These are phyloP conservation scores for Globisporangium carolinianum DNA, from an alignment of 352 stramenopile species.

Conservation along the genomic window DNA sequence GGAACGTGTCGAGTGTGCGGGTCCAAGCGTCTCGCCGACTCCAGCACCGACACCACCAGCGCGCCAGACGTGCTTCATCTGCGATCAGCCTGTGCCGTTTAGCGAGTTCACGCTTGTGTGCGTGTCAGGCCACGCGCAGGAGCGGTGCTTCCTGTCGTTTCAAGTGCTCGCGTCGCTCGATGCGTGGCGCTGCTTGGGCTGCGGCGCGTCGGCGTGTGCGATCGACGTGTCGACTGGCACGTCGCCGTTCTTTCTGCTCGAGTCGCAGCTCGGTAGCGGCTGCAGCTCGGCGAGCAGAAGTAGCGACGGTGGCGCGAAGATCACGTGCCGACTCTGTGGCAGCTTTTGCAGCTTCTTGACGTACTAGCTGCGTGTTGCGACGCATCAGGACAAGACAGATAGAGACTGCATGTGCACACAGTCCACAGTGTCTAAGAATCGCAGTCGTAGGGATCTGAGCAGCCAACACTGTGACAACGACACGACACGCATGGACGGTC, in stretches of 20 bases:
- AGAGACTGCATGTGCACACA: not conserved
- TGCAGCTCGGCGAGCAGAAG: not conserved
- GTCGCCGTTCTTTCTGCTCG: constrained; percentile 65
- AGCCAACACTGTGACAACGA: too few species aligned
- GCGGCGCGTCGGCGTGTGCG: constrained; percentile 50
- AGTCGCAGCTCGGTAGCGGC: constrained; percentile 4
- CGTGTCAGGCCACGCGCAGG: constrained; percentile 48
- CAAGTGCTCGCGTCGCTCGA: constrained; percentile 56
- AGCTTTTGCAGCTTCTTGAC: constrained; percentile 73
- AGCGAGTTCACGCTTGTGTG: constrained; percentile 56
- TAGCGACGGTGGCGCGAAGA: constrained; percentile 17
- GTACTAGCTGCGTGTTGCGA: constrained; percentile 25
- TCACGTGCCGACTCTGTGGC: constrained; percentile 66
- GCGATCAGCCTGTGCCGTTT: constrained; percentile 50
- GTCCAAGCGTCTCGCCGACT: not conserved
- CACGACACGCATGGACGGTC: not conserved
- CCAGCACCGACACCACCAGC: constrained; percentile 22
- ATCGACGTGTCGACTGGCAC: constrained; percentile 31
- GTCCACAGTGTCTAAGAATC: too few species aligned
- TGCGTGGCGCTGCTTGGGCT: constrained; percentile 81
- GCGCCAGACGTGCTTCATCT: constrained; percentile 66
- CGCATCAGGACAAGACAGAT: not conserved
- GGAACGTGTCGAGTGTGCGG: not conserved
- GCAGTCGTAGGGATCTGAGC: too few species aligned
- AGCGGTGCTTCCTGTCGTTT: constrained; percentile 77